Evolutionary conservation across 2,329 filamentous ascomycete species (phyloP).

Genomic region (Claviceps maximensis): DNA sequence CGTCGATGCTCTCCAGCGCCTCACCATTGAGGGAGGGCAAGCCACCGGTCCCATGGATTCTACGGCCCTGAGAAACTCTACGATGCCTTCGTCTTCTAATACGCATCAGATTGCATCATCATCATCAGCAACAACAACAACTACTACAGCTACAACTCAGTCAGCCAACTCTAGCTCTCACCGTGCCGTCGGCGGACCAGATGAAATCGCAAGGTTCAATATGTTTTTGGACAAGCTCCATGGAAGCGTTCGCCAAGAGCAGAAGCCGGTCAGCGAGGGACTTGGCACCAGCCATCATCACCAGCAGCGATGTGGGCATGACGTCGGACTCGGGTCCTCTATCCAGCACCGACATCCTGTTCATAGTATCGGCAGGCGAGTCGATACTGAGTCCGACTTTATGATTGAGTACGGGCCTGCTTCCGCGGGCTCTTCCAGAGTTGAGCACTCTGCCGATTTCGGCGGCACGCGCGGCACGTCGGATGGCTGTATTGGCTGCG

Average conservation of each 20-base stretch:
- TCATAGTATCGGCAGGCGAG: slow-evolving; percentile 4
- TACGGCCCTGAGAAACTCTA: neutral
- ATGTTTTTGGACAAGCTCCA: slow-evolving; percentile 16
- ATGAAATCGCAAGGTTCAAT: slow-evolving; percentile 11
- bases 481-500: neutral
- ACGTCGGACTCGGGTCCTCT: too few species aligned
- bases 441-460: neutral
- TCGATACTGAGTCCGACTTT: slow-evolving; percentile 8
- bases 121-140: neutral
- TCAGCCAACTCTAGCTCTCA: neutral
- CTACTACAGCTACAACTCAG: neutral
- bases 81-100: neutral
- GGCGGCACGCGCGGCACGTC: neutral
- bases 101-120: slow-evolving; percentile 1
- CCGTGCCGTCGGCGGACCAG: neutral
- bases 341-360: neutral
- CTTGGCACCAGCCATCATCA: neutral
- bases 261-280: slow-evolving; percentile 1
- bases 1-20: neutral
- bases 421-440: neutral
- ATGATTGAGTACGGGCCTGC: slow-evolving; percentile 3
- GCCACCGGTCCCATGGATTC: neutral
- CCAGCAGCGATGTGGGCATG: neutral
- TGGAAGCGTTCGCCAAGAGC: slow-evolving; percentile 1
- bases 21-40: neutral